phyloP scores from a whole-genome alignment of 2,329 filamentous ascomycete genomes.

The Colletotrichum zoysiae region DNA sequence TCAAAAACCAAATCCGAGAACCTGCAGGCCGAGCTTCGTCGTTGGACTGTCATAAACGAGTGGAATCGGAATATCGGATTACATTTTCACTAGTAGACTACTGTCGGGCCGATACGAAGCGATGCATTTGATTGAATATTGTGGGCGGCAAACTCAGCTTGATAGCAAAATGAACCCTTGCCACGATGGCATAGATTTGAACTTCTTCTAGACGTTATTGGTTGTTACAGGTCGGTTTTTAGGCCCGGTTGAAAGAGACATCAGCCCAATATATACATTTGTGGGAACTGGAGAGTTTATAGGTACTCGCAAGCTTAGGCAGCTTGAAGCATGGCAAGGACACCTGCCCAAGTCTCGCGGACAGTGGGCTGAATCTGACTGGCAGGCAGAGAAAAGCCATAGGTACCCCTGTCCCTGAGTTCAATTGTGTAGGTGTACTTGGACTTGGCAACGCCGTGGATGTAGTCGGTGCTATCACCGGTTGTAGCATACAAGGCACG shows the following conservation, averaged over 20 bases:
- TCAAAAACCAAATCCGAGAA: no score
- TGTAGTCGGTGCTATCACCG: conserved; percentile 44
- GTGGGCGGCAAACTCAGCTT: no score
- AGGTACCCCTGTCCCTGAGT: conserved; percentile 35
- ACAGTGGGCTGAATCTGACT: conserved; percentile 42
- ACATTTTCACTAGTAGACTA: background rate
- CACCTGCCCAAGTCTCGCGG: conserved; percentile 41
- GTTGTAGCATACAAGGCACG: conserved; percentile 43
- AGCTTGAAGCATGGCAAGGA: conserved; percentile 41
- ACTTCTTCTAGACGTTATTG: background rate
- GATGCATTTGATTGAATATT: background rate
- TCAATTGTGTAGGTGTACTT: conserved; percentile 42
- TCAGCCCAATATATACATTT: no score
- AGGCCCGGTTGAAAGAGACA: background rate
- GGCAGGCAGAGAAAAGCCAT: conserved; percentile 39
- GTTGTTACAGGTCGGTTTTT: no score
- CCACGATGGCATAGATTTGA: background rate
- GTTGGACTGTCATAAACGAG: no score
- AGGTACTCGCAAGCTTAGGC: background rate
- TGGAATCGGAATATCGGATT: no score
- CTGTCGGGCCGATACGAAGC: background rate
- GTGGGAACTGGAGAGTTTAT: rapidly evolving
- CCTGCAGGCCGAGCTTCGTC: no score
- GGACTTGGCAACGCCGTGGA: conserved; percentile 42
- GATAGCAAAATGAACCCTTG: background rate